Conservation (phyloP, 345 rosid genomes). For the Triadica sebifera region DNA sequence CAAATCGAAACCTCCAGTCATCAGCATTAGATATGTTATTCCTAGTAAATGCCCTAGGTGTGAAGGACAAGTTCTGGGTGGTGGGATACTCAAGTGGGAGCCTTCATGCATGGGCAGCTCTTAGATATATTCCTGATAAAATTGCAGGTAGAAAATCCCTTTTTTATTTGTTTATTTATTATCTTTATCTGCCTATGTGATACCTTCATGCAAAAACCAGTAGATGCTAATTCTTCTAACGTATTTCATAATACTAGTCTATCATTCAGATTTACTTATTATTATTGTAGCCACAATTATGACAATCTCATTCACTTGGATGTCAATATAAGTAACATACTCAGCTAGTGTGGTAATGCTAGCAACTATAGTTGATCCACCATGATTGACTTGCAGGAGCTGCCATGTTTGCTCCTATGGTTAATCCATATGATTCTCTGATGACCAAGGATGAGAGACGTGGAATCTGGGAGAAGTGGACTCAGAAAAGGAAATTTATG, state of each 20-base stretch:
- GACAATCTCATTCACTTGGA: neutral
- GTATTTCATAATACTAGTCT: neutral
- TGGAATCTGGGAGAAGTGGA: constrained; percentile 59
- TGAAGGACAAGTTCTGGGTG: constrained; percentile 62
- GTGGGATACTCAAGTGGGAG: constrained; percentile 64
- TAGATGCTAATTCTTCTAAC: neutral
- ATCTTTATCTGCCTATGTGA: neutral
- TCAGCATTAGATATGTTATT: constrained; percentile 56
- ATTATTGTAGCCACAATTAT: neutral
- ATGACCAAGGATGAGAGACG: constrained; percentile 54
- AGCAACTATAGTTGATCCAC: neutral
- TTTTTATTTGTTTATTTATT: neutral
- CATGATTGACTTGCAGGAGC: constrained; percentile 42
- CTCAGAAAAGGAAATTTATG: constrained; percentile 52
- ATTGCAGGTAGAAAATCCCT: constrained; percentile 43
- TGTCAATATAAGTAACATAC: neutral
- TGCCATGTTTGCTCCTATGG: constrained; percentile 68
- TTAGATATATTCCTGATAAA: constrained; percentile 58
- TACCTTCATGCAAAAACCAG: neutral
- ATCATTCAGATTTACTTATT: neutral
- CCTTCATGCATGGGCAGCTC: constrained; percentile 75
- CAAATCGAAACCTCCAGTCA: constrained; percentile 53
- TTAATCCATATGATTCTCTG: constrained; percentile 59
- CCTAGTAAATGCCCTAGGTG: constrained; percentile 49
- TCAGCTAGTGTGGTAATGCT: neutral